Base-by-base conservation (phyloP, 164 flowering plant genomes). In the Nymphaea colorata region DNA sequence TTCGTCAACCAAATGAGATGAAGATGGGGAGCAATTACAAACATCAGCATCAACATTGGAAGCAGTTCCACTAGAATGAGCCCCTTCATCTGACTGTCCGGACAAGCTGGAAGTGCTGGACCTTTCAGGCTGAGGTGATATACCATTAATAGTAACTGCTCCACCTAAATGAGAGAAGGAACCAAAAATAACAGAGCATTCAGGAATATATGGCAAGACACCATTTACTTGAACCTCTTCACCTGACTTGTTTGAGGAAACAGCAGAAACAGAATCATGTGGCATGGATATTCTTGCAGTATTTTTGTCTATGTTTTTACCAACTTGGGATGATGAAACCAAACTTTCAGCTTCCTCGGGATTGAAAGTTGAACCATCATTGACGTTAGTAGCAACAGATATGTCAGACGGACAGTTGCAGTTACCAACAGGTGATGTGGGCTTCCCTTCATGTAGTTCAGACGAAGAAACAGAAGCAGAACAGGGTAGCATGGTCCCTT, bases 121-220 rank as follows among this genome's bases (percentile, higher is more conserved):
- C 14, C 57, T 15, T 51, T 51, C 15, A 51, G 5, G 69, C 14
- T 71, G 44, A 72, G 70, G 41, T 18, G 10, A 44, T 42, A 41
- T 16, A 42, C 59, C 72, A 61, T 69, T 65, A 18, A 18, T 53
- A 4, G 60, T 66, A 66, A 44, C 43, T 14, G 14, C 73, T 67
- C 67, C 61, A 60, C 64, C 62, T 1, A 25, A 25, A 25, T 51
- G 57, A 51, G 14, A 10, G 14, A 51, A 51, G 14, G 57, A 51
- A 51, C 57, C 57, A 51, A 51, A 51, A 51, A 51, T 15, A 51
- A 51, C 12, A 51, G 57, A 15, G 4, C 17, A 43, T 55, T 67
- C 71, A 47, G 12, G 57, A 51, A 8, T 51, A 4, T 10, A 51
- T 15, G 10, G 57, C 57, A 15, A 51, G 57, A 51, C 57, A 51